Conservation (phyloP, 208 protist genomes). For the Leishmania aethiopica region DNA sequence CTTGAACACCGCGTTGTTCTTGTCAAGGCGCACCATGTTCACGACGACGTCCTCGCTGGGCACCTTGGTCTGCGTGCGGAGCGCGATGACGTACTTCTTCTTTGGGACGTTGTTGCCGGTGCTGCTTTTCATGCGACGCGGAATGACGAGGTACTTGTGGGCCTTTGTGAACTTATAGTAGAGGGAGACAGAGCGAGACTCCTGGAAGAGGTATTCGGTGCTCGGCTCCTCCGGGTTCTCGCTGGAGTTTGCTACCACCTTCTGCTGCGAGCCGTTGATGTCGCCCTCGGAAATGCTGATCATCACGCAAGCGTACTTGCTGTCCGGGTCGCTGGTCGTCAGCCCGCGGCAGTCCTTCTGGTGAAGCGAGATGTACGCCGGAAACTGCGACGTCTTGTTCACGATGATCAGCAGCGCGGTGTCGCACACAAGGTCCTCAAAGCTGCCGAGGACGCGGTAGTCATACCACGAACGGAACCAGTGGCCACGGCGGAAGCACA, state of each 20-base stretch:
- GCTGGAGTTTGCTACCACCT: slow-evolving; percentile 39
- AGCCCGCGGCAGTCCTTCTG: slow-evolving; percentile 67
- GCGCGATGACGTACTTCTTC: slow-evolving; percentile 49
- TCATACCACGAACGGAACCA: slow-evolving; percentile 51
- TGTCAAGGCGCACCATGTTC: slow-evolving; percentile 40
- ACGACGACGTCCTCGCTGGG: slow-evolving; percentile 25
- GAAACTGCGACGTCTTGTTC: slow-evolving; percentile 30
- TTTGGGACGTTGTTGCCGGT: slow-evolving; percentile 41
- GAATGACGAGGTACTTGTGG: slow-evolving; percentile 44
- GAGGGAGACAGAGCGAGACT: slow-evolving; percentile 44
- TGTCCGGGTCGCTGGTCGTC: slow-evolving; percentile 33
- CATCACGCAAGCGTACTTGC: slow-evolving; percentile 57
- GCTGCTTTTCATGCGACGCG: slow-evolving; percentile 48
- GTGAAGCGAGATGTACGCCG: slow-evolving; percentile 48
- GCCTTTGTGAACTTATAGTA: slow-evolving; percentile 41
- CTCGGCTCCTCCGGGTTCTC: slow-evolving; percentile 48
- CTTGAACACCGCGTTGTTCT: slow-evolving; percentile 38
- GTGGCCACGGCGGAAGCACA: slow-evolving; percentile 57
- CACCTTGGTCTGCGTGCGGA: slow-evolving; percentile 31
- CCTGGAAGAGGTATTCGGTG: slow-evolving; percentile 45
- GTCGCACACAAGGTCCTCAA: slow-evolving; percentile 41
- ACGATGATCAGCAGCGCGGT: slow-evolving; percentile 49
- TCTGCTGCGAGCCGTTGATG: slow-evolving; percentile 30
- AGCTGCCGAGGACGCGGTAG: slow-evolving; percentile 52
- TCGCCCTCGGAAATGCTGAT: slow-evolving; percentile 43